Evolutionary conservation across 75 land plant species (phyloP), one percentile per base, ranked within the genome.

Genomic region (Picea glauca): DNA sequence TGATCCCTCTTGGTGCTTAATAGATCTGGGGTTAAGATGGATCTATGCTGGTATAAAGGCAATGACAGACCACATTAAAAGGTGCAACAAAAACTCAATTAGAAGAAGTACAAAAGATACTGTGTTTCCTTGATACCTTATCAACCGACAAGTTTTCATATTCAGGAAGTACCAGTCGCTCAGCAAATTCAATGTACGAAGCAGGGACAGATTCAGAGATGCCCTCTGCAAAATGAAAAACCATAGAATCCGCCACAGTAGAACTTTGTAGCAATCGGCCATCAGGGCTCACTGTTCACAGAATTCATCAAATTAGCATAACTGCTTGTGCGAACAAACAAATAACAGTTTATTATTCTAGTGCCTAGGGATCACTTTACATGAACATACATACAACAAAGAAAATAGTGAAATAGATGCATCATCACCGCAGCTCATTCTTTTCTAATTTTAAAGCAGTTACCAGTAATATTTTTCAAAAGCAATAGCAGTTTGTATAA

Each of bases 181-280:
- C 94, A 78, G 99, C 99, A 86, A 97, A 97, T 84, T 97, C 99
- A 61, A 97, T 97, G 80, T 97, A 97, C 11, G 94, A 97, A 74
- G 96, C 93, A 77, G 99, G 99, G 7, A 96, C 98, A 62, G 80
- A 72, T 72, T 90, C 88, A 21, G 72, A 84, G 54, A 83, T 79
- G 26, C 91, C 93, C 75, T 90, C 99, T 57, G 94, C 86, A 84
- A 97, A 97, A 17, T 79, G 65, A 60, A 91, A 97, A 18, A 90
- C 58, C 13, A 75, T 77, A 18, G 93, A 85, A 83, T 97, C 99
- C 59, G 99, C 99, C 13, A 97, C 94, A 14, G 99, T 93, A 60
- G 99, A 97, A 74, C 99, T 98, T 88, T 98, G 98, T 82, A 84
- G 81, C 72, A 96, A 84, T 38, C 92, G 91, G 63, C 98, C 98